A percentile compares a stretch with the other conserved stretches of the same genome.
phyloP scores from a whole-genome alignment of 2,329 filamentous ascomycete genomes.

The Diplodia intermedia region DNA sequence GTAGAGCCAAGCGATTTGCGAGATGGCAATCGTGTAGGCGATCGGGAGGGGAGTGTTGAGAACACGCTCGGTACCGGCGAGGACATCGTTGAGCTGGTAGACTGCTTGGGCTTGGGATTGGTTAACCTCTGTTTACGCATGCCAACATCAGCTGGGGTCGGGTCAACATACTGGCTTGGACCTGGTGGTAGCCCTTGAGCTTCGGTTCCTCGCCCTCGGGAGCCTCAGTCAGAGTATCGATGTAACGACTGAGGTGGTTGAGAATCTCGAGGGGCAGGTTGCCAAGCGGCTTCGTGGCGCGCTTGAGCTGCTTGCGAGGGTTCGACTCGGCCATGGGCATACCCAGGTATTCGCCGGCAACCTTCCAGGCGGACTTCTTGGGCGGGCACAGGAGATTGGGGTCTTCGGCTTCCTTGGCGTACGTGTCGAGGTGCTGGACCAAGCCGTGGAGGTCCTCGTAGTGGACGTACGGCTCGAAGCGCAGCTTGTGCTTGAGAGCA shows the following conservation, averaged over 20 bases:
- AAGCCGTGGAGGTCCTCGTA: constrained; percentile 77
- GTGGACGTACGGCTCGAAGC: constrained; percentile 80
- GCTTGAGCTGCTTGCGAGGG: constrained; percentile 78
- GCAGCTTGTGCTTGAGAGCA: constrained; percentile 79
- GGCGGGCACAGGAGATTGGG: constrained; percentile 46
- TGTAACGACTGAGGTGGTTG: constrained; percentile 71
- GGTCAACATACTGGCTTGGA: constrained; percentile 51
- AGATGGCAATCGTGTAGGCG: constrained; percentile 83
- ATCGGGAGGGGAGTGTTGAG: constrained; percentile 82
- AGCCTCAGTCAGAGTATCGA: constrained; percentile 64
- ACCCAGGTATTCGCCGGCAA: constrained; percentile 74
- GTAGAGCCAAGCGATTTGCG: constrained; percentile 87
- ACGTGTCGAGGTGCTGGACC: constrained; percentile 75
- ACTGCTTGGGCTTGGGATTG: constrained; percentile 59
- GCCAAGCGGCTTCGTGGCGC: constrained; percentile 73
- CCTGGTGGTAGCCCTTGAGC: constrained; percentile 63
- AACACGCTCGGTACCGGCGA: constrained; percentile 77
- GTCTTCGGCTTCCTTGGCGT: constrained; percentile 67
- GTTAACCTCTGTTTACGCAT: no score
- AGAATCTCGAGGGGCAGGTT: constrained; percentile 86
- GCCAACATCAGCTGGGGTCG: no score
- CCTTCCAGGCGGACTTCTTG: constrained; percentile 63
- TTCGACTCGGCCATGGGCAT: constrained; percentile 79
- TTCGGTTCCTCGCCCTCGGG: constrained; percentile 54
- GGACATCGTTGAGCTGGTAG: constrained; percentile 71